Evolutionary conservation across 768 basidiomycete species (phyloP), one percentile per base, ranked within the genome.

Genomic region (Lactifluus piperatus): DNA sequence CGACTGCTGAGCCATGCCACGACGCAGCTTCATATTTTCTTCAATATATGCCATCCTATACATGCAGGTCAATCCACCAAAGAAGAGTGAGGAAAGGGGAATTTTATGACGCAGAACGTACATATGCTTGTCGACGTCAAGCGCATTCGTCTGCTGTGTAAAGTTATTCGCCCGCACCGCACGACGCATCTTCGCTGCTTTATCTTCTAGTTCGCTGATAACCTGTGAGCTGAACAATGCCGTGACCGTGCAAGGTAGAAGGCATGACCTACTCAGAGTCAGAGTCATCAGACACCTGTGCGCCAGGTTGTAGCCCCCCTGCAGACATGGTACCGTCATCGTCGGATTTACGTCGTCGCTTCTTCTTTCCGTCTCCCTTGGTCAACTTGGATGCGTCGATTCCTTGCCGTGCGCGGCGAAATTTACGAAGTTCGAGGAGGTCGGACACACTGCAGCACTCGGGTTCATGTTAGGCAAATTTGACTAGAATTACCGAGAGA

Each of bases 111-210:
- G 41, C 14, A 10, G 13, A 26, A 75, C 90, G 51, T 57, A 94
- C 95, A 98, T 98, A 68, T 98, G 97, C 69, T 97, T 98, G 75
- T 99, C 95, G 26, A 97, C 94, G 69, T 97, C 95, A 22, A 97
- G 79, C 1, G 85, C 83, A 69, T 97, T 95, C 4, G 95, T 99
- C 73, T 97, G 95, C 63, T 94, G 91, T 0, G 97, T 99, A 69
- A 99, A 98, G 73, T 97, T 97, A 72, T 91, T 95, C 22, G 83
- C 76, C 41, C 92, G 77, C 2, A 94, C 86, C 5, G 85, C 81
- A 51, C 84, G 77, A 58, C 90, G 77, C 10, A 88, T 84, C 57
- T 81, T 85, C 2, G 86, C 82, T 54, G 84, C 83, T 30, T 83
- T 80, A 46, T 85, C 84, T 43, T 81, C 81, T 60, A 80, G 77